Evolutionary conservation across 2,329 filamentous ascomycete genomes (phyloP), one percentile per base, ranked within the genome.

Genomic region (Leptographium flavum): DNA sequence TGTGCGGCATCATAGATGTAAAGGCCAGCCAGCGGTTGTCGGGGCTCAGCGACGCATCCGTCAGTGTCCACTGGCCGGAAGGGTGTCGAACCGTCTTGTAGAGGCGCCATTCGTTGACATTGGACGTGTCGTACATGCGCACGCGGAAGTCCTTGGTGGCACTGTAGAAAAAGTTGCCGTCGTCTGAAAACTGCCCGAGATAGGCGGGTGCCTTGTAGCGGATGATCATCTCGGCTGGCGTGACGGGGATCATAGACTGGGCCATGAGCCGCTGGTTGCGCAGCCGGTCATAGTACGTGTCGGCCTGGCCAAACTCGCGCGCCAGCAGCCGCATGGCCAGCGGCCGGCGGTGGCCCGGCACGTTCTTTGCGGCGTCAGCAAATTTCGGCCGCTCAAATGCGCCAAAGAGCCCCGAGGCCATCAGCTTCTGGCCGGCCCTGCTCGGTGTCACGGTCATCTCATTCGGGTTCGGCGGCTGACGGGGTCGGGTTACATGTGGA

Each of bases 111-210:
- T 87, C 76, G 62, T 92, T 94, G 0, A 90, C 87, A 54, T 95
- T 94, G 2, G 85, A 88, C 0, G 92, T 96, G 60, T 96, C 90
- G 63, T 96, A 98, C 85, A 98, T 88, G 44, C 88, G 82, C 10
- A 98, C 87, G 54, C 79, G 83, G 65, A 94, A 94, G 62, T 96
- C 88, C 61, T 95, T 87, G 10, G 83, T 83, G 56, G 84, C 92
- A 6, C 83, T 81, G 59, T 90, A 96, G 67, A 95, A 96, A 67
- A 96, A 96, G 61, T 94, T 94, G 23, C 92, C 92, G 55, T 98
- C 92, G 52, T 93, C 85, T 0, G 87, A 94, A 60, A 96, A 98
- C 58, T 96, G 90, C 1, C 92, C 92, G 3, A 87, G 94, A 58
- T 96, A 96, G 44, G 92, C 88, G 35, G 86, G 79, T 5, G 81